Evolutionary conservation across 805 yeast genomes (phyloP).

Genomic region (Starmera pachycereana): DNA sequence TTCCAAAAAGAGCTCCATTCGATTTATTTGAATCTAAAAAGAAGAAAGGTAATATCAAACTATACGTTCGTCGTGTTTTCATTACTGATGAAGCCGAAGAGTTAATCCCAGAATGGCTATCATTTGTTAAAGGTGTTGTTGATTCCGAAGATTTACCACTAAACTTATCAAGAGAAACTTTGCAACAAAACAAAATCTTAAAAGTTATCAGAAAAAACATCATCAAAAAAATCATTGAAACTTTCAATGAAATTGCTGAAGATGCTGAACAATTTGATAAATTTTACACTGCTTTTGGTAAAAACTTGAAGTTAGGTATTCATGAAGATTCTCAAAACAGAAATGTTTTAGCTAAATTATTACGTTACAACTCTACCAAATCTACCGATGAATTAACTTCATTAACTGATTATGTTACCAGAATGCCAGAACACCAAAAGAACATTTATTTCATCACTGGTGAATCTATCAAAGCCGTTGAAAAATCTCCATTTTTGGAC

Average conservation of each 20-base stretch:
- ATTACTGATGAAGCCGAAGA: conserved; percentile 99
- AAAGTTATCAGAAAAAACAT: conserved; percentile 99
- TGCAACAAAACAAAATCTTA: conserved; percentile 99
- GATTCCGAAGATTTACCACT: conserved; percentile 99
- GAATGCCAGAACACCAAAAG: conserved; percentile 99
- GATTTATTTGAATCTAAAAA: conserved; percentile 96
- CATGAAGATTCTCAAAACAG: conserved; percentile 99
- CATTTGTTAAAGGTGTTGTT: conserved; percentile 97
- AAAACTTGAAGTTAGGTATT: conserved; percentile 97
- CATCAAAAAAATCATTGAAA: conserved; percentile 95
- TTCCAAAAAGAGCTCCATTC: conserved; percentile 99
- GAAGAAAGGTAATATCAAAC: conserved; percentile 98
- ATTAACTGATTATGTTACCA: conserved; percentile 91
- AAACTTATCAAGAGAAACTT: conserved; percentile 99
- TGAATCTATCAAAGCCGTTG: conserved; percentile 95
- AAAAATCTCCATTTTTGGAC: conserved; percentile 98
- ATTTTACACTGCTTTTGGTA: conserved; percentile 95
- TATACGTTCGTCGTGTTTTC: conserved; percentile 98
- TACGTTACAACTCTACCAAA: conserved; percentile 96
- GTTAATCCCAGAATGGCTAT: conserved; percentile 97
- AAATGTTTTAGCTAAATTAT: conserved; percentile 84
- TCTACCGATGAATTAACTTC: conserved; percentile 91
- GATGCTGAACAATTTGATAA: conserved; percentile 97
- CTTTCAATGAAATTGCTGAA: conserved; percentile 98
- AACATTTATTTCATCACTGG: conserved; percentile 99